These are phyloP conservation scores for Citrullus amarus DNA, from an alignment of 306 rosid genomes.

Conservation along the genomic window DNA sequence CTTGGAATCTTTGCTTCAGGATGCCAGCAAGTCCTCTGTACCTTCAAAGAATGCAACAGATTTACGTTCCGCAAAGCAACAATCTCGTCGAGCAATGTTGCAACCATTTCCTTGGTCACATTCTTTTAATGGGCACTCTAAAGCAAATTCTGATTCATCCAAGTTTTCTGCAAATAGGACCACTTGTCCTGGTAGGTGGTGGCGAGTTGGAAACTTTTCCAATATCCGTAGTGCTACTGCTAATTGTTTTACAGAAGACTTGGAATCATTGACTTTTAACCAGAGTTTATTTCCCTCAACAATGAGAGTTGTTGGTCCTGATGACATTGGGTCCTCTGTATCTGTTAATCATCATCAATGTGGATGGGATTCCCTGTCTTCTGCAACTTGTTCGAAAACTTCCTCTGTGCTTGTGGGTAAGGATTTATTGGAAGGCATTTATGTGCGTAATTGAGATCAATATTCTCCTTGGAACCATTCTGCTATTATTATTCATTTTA, in stretches of 20 bases:
- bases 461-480: background rate
- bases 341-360: conserved; percentile 31
- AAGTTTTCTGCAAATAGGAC: conserved; percentile 57
- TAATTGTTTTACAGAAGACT: conserved; percentile 34
- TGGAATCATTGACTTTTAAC: conserved; percentile 63
- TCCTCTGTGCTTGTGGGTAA: conserved; percentile 42
- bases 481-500: background rate
- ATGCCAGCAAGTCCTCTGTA: conserved; percentile 51
- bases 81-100: conserved; percentile 60
- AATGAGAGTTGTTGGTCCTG: conserved; percentile 27
- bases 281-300: conserved; percentile 64
- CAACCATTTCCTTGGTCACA: conserved; percentile 88
- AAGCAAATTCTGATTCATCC: conserved; percentile 57
- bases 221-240: conserved; percentile 24
- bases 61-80: conserved; percentile 57
- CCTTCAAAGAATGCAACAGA: conserved; percentile 51
- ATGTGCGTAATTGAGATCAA: conserved; percentile 8
- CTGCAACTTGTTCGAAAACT: conserved; percentile 35
- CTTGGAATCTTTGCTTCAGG: conserved; percentile 76
- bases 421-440: conserved; percentile 1
- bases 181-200: conserved; percentile 83
- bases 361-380: conserved; percentile 31
- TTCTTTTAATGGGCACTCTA: conserved; percentile 56
- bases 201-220: conserved; percentile 35
- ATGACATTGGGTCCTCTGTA: conserved; percentile 15